A percentile compares a stretch with the other conserved stretches of the same genome.
These are phyloP conservation scores for Evernia prunastri DNA, from an alignment of 495 filamentous ascomycete species.

Conservation along the genomic window DNA sequence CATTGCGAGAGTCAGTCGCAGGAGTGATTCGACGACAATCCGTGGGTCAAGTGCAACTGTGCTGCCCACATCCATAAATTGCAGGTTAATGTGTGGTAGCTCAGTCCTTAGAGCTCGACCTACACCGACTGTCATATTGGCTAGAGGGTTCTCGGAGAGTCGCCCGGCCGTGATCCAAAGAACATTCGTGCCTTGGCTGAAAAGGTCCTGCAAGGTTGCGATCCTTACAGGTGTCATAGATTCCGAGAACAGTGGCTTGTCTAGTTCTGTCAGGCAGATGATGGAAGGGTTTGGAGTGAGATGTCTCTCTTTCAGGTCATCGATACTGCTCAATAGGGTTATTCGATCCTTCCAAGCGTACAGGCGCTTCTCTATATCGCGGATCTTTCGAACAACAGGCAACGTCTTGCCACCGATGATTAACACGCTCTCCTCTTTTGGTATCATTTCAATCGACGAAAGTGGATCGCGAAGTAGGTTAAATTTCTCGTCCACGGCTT, in stretches of 20 bases:
- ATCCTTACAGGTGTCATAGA: constrained; percentile 30
- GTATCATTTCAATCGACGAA: neutral
- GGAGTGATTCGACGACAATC: constrained; percentile 18
- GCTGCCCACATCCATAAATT: constrained; percentile 31
- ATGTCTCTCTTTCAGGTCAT: constrained; percentile 17
- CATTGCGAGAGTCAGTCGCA: constrained; percentile 13
- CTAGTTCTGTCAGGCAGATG: constrained; percentile 42
- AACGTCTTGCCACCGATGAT: constrained; percentile 1
- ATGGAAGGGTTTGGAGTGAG: constrained; percentile 11
- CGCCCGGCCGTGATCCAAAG: constrained; percentile 39
- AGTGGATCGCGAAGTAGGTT: constrained; percentile 31
- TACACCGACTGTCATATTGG: constrained; percentile 38
- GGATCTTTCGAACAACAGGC: no score
- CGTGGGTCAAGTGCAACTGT: constrained; percentile 6
- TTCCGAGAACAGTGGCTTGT: constrained; percentile 36
- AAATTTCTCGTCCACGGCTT: constrained; percentile 39
- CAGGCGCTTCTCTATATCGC: neutral
- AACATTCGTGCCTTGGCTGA: constrained; percentile 33
- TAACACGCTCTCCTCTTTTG: neutral
- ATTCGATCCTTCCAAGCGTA: neutral
- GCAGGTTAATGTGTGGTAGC: constrained; percentile 26
- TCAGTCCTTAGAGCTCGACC: constrained; percentile 32
- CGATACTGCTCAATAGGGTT: neutral
- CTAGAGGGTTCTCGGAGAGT: constrained; percentile 32
- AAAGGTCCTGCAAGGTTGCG: constrained; percentile 30